These are phyloP conservation scores for Gymnopilus dilepis DNA, from an alignment of 768 basidiomycete species.

Conservation along the genomic window DNA sequence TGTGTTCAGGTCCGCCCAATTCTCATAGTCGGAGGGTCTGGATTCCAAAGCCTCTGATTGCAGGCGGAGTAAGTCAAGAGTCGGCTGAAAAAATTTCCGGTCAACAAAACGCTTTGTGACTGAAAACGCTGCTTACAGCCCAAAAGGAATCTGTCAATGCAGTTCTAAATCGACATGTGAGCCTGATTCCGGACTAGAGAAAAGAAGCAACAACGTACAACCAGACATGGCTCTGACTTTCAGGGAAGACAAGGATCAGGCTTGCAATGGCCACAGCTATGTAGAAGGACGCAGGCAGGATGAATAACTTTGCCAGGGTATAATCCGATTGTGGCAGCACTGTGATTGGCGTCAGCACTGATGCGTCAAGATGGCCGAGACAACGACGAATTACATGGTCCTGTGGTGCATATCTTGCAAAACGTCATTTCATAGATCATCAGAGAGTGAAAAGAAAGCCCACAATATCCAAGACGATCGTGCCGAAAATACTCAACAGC, in stretches of 20 bases:
- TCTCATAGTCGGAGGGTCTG: constrained; percentile 38
- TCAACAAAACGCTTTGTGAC: neutral
- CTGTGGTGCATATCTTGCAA: constrained; percentile 41
- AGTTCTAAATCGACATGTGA: constrained; percentile 25
- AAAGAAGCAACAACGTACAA: constrained; percentile 29
- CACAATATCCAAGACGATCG: constrained; percentile 49
- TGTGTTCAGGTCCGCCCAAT: constrained; percentile 36
- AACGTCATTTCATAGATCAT: neutral
- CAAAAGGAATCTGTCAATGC: constrained; percentile 34
- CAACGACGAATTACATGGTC: constrained; percentile 34
- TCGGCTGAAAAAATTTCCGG: constrained; percentile 31
- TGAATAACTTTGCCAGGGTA: constrained; percentile 43
- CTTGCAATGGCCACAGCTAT: constrained; percentile 44
- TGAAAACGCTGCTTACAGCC: constrained; percentile 28
- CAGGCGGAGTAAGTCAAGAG: constrained; percentile 36
- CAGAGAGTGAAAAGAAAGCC: neutral
- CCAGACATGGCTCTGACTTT: constrained; percentile 50
- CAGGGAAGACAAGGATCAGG: constrained; percentile 47
- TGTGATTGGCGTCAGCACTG: constrained; percentile 21
- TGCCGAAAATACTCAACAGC: constrained; percentile 47
- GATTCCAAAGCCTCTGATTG: constrained; percentile 38
- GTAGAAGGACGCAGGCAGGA: constrained; percentile 46
- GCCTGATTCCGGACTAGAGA: neutral
- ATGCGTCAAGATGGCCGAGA: neutral
- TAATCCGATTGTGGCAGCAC: constrained; percentile 47